Base-by-base conservation (phyloP, 495 filamentous ascomycete genomes). In the Antarctomyces pellizariae region DNA sequence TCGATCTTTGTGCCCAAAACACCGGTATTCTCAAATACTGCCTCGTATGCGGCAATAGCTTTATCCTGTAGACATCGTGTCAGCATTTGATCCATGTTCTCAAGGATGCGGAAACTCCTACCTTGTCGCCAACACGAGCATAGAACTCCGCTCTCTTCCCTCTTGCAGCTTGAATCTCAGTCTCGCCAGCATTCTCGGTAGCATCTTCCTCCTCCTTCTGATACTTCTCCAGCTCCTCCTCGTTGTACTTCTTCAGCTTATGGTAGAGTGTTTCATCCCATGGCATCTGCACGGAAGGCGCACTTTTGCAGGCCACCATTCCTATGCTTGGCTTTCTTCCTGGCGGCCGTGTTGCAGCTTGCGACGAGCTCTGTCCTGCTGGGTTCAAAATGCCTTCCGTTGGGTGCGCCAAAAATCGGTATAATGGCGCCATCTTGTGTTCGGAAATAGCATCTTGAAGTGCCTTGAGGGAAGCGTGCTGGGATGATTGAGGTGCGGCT, bases 1-100 rank as follows among this genome's bases (percentile, higher is more conserved):
- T 97, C 86, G 39, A 97, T 97, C 54, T 91, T 93, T 30, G 75
- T 89, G 35, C 89, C 86, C 10, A 95, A 63, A 37, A 90, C 72
- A 32, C 79, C 73, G 11, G 79, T 93, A 55, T 93, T 93, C 37
- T 89, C 77, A 35, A 90, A 75, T 14, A 95, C 64, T 34, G 72
- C 70, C 55, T 97, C 86, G 57, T 84, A 84, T 16, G 77, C 66
- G 23, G 75, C 65, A 40, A 95, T 71, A 6, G 86, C 75, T 68
- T 83, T 79, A 41, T 95, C 86, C 83, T 93, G 39, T 8, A 27
- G 14, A 10, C 36, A 21, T 17, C 16, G 24, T 31, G 13, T 42
- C 13, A 34, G 27, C 13, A 19, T 37, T 41, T 22, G 37, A 37
- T 20, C 36, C 8, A 22, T 12, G 18, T 14, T 13, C 4, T 26